phyloP scores from a whole-genome alignment of 1,139 yeast genomes.

The Candida buenavistaensis region DNA sequence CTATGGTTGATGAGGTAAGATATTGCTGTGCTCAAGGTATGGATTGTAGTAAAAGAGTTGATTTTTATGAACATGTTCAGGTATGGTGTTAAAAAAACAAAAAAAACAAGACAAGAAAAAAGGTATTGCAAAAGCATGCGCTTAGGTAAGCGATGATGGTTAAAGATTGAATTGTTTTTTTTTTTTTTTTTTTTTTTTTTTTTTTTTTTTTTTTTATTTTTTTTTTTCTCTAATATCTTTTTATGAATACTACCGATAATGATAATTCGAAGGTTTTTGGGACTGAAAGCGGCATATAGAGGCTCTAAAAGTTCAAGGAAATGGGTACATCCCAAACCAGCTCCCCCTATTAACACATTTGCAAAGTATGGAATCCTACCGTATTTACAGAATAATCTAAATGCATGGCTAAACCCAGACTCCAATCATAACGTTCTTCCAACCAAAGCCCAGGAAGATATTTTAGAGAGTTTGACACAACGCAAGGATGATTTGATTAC shows the following conservation, averaged over 20 bases:
- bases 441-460: conserved; percentile 23
- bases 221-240: too few species aligned
- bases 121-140: background rate
- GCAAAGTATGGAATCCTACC: conserved; percentile 24
- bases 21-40: conserved; percentile 29
- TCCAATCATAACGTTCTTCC: conserved; percentile 22
- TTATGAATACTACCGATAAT: too few species aligned
- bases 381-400: conserved; percentile 26
- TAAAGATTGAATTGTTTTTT: too few species aligned
- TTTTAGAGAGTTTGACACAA: conserved; percentile 21
- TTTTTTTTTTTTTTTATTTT: too few species aligned
- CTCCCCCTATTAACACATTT: conserved; percentile 2
- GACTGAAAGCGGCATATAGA: background rate
- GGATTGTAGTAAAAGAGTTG: conserved; percentile 30
- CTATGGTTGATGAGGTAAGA: conserved; percentile 53
- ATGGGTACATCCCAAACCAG: too few species aligned
- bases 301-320: too few species aligned
- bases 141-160: background rate
- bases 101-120: too few species aligned
- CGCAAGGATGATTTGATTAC: conserved; percentile 20
- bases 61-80: conserved; percentile 40
- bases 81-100: conserved; percentile 43
- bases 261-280: too few species aligned
- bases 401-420: conserved; percentile 15
- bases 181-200: too few species aligned